Evolutionary conservation across 768 basidiomycete genomes (phyloP), one percentile per base, ranked within the genome.

Genomic region (Suillus subalutaceus): DNA sequence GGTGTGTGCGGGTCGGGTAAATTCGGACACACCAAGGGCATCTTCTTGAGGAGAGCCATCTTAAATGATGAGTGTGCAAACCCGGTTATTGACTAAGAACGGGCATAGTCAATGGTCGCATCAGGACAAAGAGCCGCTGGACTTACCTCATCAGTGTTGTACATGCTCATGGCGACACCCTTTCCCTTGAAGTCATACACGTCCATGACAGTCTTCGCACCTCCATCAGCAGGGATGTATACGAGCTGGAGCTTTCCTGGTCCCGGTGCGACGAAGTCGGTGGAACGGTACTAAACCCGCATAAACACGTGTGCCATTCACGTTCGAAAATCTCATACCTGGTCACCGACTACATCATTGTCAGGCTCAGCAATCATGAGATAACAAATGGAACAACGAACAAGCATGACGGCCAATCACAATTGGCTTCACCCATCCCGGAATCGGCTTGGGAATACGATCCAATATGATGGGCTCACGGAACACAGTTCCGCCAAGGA

Each of bases 41-140:
- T 87, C 76, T 89, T 90, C 83, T 93, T 92, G 2, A 83, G 72
- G 64, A 93, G 72, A 15, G 89, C 97, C 94, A 98, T 97, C 83
- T 99, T 98, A 86, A 99, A 98, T 23, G 93, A 96, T 6, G 96
- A 88, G 80, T 99, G 97, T 1, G 97, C 97, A 75, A 99, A 99
- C 26, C 97, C 97, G 20, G 82, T 83, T 72, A 99, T 98, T 1
- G 93, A 96, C 90, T 94, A 68, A 16, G 26, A 48, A 66, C 2
- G 48, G 41, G 35, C 48, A 41, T 32, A 53, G 53, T 56, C 46
- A 18, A n/a, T 32, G 32, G 66, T 41, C 40, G 6, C 16, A 37
- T 50, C 9, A 10, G 26, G 35, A 23, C 32, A 58, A 38, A 23
- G 9, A 43, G 37, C 18, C 5, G 58, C 13, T 69, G 20, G 23